phyloP scores from a whole-genome alignment of 345 rosid genomes.

The Moricandia moricandioides region DNA sequence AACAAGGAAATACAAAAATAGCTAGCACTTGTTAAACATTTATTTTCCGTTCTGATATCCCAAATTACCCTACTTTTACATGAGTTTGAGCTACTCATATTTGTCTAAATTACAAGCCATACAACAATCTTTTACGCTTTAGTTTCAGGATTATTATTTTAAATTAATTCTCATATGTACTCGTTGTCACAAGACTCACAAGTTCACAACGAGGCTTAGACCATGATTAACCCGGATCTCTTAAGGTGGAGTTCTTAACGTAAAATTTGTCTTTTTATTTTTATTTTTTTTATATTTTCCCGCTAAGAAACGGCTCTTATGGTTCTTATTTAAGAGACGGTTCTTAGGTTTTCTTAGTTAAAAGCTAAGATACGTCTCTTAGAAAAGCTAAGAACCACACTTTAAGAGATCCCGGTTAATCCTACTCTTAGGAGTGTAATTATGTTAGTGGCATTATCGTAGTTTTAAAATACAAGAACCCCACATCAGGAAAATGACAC shows the following conservation, averaged over 20 bases:
- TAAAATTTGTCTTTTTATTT: too few relatives aligned
- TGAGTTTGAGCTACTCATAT: background rate
- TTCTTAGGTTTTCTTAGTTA: too few relatives aligned
- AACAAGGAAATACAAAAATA: too few relatives aligned
- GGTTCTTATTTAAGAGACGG: too few relatives aligned
- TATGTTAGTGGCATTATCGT: slow-evolving; percentile 18
- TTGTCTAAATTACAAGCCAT: background rate
- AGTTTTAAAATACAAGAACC: background rate
- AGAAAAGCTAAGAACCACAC: too few relatives aligned
- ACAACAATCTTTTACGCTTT: background rate
- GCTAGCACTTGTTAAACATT: too few relatives aligned
- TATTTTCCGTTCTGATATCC: background rate
- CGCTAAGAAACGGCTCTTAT: too few relatives aligned
- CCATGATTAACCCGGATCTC: too few relatives aligned
- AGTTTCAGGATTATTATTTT: background rate
- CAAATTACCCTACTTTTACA: background rate
- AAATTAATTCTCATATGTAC: background rate
- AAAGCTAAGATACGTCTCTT: too few relatives aligned
- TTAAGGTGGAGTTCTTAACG: too few relatives aligned
- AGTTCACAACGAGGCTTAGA: background rate
- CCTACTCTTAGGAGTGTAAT: background rate
- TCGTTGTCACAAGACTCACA: background rate
- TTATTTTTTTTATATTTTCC: too few relatives aligned
- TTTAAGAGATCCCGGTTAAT: too few relatives aligned
- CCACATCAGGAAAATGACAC: slow-evolving; percentile 32